phyloP scores from a whole-genome alignment of 2,329 filamentous ascomycete species.

The Penicillium sp. region DNA sequence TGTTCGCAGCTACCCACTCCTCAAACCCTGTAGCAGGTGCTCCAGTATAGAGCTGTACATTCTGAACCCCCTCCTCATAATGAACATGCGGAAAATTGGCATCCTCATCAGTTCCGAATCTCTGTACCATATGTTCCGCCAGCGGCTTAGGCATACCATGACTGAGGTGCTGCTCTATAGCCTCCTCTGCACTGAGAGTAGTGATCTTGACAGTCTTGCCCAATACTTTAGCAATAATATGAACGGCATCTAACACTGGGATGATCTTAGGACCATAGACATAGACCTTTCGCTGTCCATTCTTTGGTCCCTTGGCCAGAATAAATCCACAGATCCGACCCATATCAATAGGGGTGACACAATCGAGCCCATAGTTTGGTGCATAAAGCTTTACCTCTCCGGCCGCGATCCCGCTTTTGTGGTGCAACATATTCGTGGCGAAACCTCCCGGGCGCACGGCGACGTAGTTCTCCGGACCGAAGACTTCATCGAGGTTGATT shows the following conservation, averaged over 20 bases:
- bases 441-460: slow-evolving; percentile 47
- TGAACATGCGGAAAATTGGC: not conserved
- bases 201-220: slow-evolving; percentile 34
- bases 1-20: slow-evolving; percentile 35
- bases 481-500: slow-evolving; percentile 42
- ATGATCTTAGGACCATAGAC: slow-evolving; percentile 41
- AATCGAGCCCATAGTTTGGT: slow-evolving; percentile 37
- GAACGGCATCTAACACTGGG: slow-evolving; percentile 28
- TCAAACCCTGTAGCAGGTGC: slow-evolving; percentile 21
- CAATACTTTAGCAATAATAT: slow-evolving; percentile 30
- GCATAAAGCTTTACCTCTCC: slow-evolving; percentile 34
- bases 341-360: slow-evolving; percentile 46
- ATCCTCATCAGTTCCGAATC: not conserved
- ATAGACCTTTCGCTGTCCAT: slow-evolving; percentile 28
- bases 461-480: slow-evolving; percentile 38
- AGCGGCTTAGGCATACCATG: not conserved
- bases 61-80: not conserved
- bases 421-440: slow-evolving; percentile 42
- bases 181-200: not conserved
- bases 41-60: not conserved
- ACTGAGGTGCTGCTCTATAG: slow-evolving; percentile 21
- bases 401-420: slow-evolving; percentile 25
- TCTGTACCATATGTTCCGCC: not conserved
- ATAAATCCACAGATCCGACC: slow-evolving; percentile 44
- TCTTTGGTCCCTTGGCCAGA: slow-evolving; percentile 34